Conservation (phyloP, 768 basidiomycete genomes). For the Serendipita sp. region DNA sequence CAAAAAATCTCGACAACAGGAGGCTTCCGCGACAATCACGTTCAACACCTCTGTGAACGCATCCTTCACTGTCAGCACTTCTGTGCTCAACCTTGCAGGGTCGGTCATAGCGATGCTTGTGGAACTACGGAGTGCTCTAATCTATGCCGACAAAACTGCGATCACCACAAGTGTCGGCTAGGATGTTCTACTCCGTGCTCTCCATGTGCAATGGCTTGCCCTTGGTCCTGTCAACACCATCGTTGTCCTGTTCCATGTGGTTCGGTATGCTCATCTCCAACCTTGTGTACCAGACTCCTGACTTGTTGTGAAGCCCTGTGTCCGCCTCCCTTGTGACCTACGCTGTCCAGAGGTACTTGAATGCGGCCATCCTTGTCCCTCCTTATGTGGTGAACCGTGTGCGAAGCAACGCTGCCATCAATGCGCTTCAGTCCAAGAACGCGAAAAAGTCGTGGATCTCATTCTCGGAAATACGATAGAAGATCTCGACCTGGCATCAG, state of each 20-base stretch:
- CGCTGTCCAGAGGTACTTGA: slow-evolving; percentile 31
- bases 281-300: not conserved
- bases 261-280: slow-evolving; percentile 30
- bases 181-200: slow-evolving; percentile 40
- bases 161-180: slow-evolving; percentile 33
- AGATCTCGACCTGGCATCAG: slow-evolving; percentile 29
- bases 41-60: slow-evolving; percentile 34
- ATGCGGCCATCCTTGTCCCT: slow-evolving; percentile 55
- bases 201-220: slow-evolving; percentile 46
- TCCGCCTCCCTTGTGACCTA: slow-evolving; percentile 45
- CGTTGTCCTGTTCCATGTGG: slow-evolving; percentile 49
- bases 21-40: slow-evolving; percentile 24
- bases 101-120: slow-evolving; percentile 32
- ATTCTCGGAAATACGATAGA: slow-evolving; percentile 34
- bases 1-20: slow-evolving; percentile 18
- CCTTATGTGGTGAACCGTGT: slow-evolving; percentile 58
- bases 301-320: slow-evolving; percentile 33
- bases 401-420: slow-evolving; percentile 33
- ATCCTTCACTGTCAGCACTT: slow-evolving; percentile 39
- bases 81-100: slow-evolving; percentile 30
- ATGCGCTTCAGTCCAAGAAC: slow-evolving; percentile 27
- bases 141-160: slow-evolving; percentile 37
- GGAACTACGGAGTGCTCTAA: slow-evolving; percentile 27
- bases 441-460: slow-evolving; percentile 39
- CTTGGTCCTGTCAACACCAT: slow-evolving; percentile 42